phyloP scores from a whole-genome alignment of 768 basidiomycete species.

The Rhizopogon rudus region DNA sequence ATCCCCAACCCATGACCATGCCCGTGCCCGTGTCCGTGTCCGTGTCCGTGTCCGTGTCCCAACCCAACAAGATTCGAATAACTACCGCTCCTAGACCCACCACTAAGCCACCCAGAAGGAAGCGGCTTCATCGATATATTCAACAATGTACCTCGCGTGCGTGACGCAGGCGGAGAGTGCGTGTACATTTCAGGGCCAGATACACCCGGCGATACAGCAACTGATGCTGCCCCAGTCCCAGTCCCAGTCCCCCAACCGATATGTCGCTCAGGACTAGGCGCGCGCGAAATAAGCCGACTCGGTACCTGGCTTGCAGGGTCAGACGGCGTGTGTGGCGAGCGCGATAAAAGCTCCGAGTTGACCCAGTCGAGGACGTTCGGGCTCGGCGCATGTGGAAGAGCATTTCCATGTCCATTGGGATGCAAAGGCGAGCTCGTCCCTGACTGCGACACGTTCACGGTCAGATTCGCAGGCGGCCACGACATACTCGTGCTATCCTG shows the following conservation, averaged over 20 bases:
- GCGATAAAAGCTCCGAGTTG: slow-evolving; percentile 75
- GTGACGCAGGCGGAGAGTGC: slow-evolving; percentile 46
- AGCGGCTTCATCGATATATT: slow-evolving; percentile 62
- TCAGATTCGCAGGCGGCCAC: too few relatives aligned
- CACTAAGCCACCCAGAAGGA: slow-evolving; percentile 34
- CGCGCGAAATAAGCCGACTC: slow-evolving; percentile 32
- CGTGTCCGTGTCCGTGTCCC: not conserved
- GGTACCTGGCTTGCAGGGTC: slow-evolving; percentile 21
- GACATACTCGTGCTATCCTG: not conserved
- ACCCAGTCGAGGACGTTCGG: slow-evolving; percentile 56
- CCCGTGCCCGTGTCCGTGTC: not conserved
- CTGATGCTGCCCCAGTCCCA: not conserved
- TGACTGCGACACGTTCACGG: slow-evolving; percentile 35
- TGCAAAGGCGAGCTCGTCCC: slow-evolving; percentile 34
- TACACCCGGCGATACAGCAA: slow-evolving; percentile 3
- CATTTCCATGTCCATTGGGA: not conserved
- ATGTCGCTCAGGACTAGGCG: slow-evolving; percentile 54
- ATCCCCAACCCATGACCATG: not conserved
- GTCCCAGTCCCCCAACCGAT: not conserved
- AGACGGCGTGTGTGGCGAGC: slow-evolving; percentile 25
- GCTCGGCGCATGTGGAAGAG: not conserved
- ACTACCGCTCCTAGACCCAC: not conserved
- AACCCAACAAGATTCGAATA: not conserved
- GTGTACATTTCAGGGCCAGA: slow-evolving; percentile 42
- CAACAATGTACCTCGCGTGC: slow-evolving; percentile 48